phyloP scores from a whole-genome alignment of 768 basidiomycete species.

The Serpula lacrymans region DNA sequence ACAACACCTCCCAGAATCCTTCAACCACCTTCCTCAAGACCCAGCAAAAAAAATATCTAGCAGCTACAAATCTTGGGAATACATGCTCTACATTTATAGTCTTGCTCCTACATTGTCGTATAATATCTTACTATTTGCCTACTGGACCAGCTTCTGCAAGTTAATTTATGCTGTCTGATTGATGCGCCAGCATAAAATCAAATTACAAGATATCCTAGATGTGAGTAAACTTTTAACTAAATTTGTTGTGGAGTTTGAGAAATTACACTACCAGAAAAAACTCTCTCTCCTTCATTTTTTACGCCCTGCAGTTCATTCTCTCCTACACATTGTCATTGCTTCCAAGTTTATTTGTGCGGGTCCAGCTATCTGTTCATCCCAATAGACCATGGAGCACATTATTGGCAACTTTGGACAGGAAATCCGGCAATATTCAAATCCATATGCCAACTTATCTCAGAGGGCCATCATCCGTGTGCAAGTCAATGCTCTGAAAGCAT shows the following conservation, averaged over 20 bases:
- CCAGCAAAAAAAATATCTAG: slow-evolving; percentile 33
- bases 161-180: slow-evolving; percentile 16
- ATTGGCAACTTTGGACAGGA: slow-evolving; percentile 22
- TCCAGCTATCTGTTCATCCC: slow-evolving; percentile 14
- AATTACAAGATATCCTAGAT: slow-evolving; percentile 2
- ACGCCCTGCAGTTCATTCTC: slow-evolving; percentile 19
- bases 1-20: slow-evolving; percentile 21
- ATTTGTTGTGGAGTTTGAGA: slow-evolving; percentile 24
- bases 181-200: slow-evolving; percentile 13
- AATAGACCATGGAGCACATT: too few species aligned
- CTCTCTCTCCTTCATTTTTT: slow-evolving; percentile 23
- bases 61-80: slow-evolving; percentile 39
- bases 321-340: slow-evolving; percentile 18
- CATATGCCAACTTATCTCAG: slow-evolving; percentile 20
- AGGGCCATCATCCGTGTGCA: too few species aligned
- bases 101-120: slow-evolving; percentile 16
- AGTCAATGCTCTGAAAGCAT: too few species aligned
- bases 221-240: slow-evolving; percentile 10
- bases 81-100: slow-evolving; percentile 17
- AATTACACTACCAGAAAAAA: slow-evolving; percentile 18
- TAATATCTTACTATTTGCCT: slow-evolving; percentile 7
- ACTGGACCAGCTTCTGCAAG: slow-evolving; percentile 18
- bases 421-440: slow-evolving; percentile 17
- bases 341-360: slow-evolving; percentile 18
- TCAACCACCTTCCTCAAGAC: slow-evolving; percentile 28